Conservation (phyloP, 176 grass and related monocot species). For the Oryza coarctata region DNA sequence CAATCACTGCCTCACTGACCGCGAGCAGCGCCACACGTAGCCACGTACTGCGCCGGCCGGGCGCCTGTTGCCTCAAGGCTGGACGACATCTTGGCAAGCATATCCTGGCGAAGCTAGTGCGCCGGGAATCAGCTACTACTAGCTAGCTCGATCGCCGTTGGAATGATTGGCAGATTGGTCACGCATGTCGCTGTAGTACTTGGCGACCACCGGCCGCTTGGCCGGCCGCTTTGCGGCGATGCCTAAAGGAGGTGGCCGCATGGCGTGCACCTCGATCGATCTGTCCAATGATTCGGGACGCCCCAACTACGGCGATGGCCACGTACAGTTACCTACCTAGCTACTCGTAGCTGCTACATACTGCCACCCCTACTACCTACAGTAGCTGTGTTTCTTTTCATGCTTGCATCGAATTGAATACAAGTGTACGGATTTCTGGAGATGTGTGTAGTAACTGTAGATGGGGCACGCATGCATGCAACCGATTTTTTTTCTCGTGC, state of each 20-base stretch:
- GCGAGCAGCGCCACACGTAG: too few species aligned
- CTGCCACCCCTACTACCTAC: background rate
- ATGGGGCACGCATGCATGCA: background rate
- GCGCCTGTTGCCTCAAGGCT: background rate
- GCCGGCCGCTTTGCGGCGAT: background rate
- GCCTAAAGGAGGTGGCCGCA: background rate
- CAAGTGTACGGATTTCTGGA: background rate
- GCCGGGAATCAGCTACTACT: background rate
- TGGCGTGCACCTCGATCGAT: background rate
- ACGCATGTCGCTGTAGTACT: background rate
- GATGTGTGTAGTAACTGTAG: background rate
- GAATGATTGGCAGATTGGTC: background rate
- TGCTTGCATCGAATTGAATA: background rate
- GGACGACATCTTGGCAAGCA: background rate
- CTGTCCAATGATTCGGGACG: background rate
- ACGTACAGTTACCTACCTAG: background rate
- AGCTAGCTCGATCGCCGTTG: background rate
- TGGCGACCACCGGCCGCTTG: background rate
- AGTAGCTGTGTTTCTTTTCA: background rate
- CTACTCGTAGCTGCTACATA: background rate
- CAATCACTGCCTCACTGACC: too few species aligned
- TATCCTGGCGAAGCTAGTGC: background rate
- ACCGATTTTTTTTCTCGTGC: background rate
- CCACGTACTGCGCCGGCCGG: too few species aligned
- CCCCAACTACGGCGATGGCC: background rate